Percentiles rank a stretch among this genome's conserved stretches.
Conservation (phyloP, 371 early-diverging fungal genomes). For the Syncephalastrum sp. region DNA sequence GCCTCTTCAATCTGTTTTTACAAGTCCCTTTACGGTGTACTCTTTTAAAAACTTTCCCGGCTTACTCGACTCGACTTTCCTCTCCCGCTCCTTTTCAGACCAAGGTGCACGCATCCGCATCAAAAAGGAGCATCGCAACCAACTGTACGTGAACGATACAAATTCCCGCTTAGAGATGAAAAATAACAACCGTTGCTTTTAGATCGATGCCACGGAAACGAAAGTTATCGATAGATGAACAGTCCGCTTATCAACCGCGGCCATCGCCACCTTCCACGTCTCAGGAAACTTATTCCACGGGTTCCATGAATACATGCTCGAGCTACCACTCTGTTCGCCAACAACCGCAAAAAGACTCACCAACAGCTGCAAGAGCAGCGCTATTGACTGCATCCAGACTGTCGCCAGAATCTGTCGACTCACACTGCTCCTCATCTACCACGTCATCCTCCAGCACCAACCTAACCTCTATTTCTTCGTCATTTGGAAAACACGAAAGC, state of each 20-base stretch:
- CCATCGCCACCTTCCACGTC: slow-evolving; percentile 4
- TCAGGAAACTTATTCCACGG: neutral
- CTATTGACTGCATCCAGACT: neutral
- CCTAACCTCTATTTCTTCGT: slow-evolving; percentile 5
- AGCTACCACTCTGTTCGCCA: neutral
- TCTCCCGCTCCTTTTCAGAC: slow-evolving; percentile 50
- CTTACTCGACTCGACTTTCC: slow-evolving; percentile 65
- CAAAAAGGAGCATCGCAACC: slow-evolving; percentile 50
- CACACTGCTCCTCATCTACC: slow-evolving; percentile 1
- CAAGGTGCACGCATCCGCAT: slow-evolving; percentile 53
- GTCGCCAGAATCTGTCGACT: slow-evolving; percentile 2
- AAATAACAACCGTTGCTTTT: neutral
- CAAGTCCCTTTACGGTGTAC: slow-evolving; percentile 75
- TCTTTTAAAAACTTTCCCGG: slow-evolving; percentile 91
- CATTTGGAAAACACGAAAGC: neutral
- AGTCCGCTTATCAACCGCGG: slow-evolving; percentile 2
- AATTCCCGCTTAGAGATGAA: neutral
- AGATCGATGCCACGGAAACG: slow-evolving; percentile 24
- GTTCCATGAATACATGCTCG: slow-evolving; percentile 1
- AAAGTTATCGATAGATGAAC: slow-evolving; percentile 16
- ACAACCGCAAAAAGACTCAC: neutral
- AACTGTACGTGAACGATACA: slow-evolving; percentile 24
- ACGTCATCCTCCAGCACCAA: slow-evolving; percentile 9
- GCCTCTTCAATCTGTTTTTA: slow-evolving; percentile 34
- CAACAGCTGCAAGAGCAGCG: neutral